These are phyloP conservation scores for Pleurotus tuber-regium DNA, from an alignment of 768 basidiomycete genomes.

Conservation along the genomic window DNA sequence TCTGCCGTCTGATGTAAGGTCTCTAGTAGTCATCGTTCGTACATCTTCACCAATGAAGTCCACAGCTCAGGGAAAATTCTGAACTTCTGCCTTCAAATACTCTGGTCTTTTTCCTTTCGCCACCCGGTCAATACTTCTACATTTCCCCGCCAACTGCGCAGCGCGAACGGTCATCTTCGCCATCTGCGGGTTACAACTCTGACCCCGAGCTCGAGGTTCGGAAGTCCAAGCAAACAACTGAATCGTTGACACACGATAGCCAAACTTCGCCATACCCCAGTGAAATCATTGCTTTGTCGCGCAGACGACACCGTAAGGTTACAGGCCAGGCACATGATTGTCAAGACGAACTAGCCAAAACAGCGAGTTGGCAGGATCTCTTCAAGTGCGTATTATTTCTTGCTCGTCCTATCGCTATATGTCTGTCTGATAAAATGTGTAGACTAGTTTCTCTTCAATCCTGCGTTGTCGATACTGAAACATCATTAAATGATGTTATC, in stretches of 20 bases:
- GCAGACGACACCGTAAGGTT: slow-evolving; percentile 31
- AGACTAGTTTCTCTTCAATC: slow-evolving; percentile 56
- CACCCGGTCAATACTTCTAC: slow-evolving; percentile 60
- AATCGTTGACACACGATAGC: slow-evolving; percentile 13
- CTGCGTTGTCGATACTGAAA: slow-evolving; percentile 47
- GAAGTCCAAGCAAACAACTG: slow-evolving; percentile 34
- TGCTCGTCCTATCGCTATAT: slow-evolving; percentile 5
- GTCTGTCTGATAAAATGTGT: slow-evolving; percentile 10
- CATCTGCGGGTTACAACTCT: slow-evolving; percentile 61
- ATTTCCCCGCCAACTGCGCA: slow-evolving; percentile 35
- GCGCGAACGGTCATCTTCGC: slow-evolving; percentile 47
- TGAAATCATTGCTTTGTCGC: slow-evolving; percentile 22
- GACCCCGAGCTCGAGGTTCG: slow-evolving; percentile 63
- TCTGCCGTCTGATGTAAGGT: slow-evolving; percentile 60
- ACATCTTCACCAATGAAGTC: slow-evolving; percentile 15
- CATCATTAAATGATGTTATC: slow-evolving; percentile 46
- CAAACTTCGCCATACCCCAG: background rate
- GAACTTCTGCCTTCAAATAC: slow-evolving; percentile 68
- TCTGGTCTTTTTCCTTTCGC: slow-evolving; percentile 62
- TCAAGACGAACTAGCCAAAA: slow-evolving; percentile 30
- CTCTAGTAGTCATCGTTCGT: slow-evolving; percentile 2
- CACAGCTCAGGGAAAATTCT: slow-evolving; percentile 28
- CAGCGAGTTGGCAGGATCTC: slow-evolving; percentile 65
- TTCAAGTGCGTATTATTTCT: slow-evolving; percentile 51
- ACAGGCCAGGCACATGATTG: slow-evolving; percentile 13